Conservation (phyloP, 208 protist species). For the Acanthamoeba sp. region DNA sequence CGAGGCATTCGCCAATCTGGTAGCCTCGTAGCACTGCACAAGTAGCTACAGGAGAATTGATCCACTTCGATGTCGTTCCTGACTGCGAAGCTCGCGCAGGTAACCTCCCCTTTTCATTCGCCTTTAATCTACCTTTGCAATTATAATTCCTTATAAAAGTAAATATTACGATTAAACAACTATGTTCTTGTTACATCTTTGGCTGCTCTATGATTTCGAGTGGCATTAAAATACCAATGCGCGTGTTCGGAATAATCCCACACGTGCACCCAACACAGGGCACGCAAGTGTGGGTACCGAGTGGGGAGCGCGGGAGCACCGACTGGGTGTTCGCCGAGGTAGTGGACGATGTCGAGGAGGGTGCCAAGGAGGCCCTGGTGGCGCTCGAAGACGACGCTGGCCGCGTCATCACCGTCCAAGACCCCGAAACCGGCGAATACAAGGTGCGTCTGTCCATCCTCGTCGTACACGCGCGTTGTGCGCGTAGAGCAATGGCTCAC, state of each 20-base stretch:
- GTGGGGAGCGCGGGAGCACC: slow-evolving; percentile 15
- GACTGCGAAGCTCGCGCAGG: not conserved
- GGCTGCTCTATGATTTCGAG: too few relatives aligned
- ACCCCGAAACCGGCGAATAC: slow-evolving; percentile 33
- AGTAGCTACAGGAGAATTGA: not conserved
- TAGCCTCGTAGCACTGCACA: not conserved
- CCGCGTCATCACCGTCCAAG: slow-evolving; percentile 42
- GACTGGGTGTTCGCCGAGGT: slow-evolving; percentile 69
- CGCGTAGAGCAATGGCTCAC: too few relatives aligned
- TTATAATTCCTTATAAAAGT: not conserved
- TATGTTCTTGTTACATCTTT: too few relatives aligned
- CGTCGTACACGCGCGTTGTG: not conserved
- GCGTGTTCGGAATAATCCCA: not conserved
- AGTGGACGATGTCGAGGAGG: slow-evolving; percentile 19
- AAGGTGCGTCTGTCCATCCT: not conserved
- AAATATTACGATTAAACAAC: not conserved
- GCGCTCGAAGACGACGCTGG: slow-evolving; percentile 51
- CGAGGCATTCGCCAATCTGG: not conserved
- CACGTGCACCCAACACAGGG: not conserved
- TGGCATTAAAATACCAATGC: too few relatives aligned
- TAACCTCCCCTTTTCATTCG: not conserved
- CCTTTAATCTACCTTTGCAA: not conserved
- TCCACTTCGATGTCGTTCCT: not conserved
- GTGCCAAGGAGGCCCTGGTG: slow-evolving; percentile 43
- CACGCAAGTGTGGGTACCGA: slow-evolving; percentile 70